Base-by-base conservation (phyloP, 768 basidiomycete genomes). In the Myochromella boudieri region DNA sequence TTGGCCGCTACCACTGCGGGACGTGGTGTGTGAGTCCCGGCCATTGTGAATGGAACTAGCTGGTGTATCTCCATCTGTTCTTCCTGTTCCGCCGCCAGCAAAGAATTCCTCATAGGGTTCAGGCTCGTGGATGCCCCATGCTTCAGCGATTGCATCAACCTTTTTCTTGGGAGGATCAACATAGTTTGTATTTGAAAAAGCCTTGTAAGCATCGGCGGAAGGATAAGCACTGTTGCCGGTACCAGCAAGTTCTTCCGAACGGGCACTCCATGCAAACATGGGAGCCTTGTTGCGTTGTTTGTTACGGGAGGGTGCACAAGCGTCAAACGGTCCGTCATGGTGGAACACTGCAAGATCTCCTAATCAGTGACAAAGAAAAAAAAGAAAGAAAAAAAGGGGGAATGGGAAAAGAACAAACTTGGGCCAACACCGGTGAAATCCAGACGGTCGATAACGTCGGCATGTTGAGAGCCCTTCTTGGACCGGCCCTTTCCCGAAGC, bases 101-200 rank as follows among this genome's bases (percentile, higher is more conserved):
- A 81, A 87, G 61, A 93, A 94, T 57, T 94, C 91, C 57, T 94
- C 91, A 57, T 78, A 93, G 6, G 91, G 91, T 60, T 94, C 91
- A 4, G 91, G 91, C 58, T 93, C 91, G 56, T 91, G 88, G 41
- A 90, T 91, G 28, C 91, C 91, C 91, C 91, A 93, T 1, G 91
- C 91, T 66, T 93, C 91, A 37, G 91, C 91, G 48, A 94, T 84
- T 28, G 87, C 89, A 56, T 93, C 89, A 26, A 88, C 84, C 60
- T 89, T 89, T 68, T 88, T 90, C 81, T 91, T 91, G 26, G 84
- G 81, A 7, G 78, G 77, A 49, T 80, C 76, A 44, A 78, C 76
- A 37, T 78, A 76, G 53, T 75, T 66, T 15, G 50, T 37, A 56
- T 74, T 64, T 52, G 78, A 64, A 60, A 79, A 80, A 3, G 70